Evolutionary conservation across 1,284 basidiomycete species (phyloP), one percentile per base, ranked within the genome.

Genomic region (Cryptococcus sp.): DNA sequence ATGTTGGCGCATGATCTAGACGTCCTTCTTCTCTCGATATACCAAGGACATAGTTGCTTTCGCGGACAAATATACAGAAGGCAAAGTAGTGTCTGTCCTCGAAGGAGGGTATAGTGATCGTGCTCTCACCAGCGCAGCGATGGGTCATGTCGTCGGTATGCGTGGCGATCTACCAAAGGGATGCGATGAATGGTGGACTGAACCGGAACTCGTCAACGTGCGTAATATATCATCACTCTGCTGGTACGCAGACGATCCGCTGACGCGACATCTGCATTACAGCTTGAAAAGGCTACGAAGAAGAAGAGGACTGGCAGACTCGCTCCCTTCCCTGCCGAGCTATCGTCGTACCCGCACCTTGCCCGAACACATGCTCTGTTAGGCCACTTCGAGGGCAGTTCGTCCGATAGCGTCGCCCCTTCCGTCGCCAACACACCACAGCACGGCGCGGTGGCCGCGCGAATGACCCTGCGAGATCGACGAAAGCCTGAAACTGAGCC

Each of bases 51-150:
- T 86, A 0, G 82, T 85, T 41, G 69, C 63, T 0, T 85, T 98
- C 55, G 87, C 89, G 0, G 83, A 89, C 45, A 67, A 77, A 23
- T 85, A 86, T 60, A 86, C 90, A 0, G 68, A 76, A 0, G 92
- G 93, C 0, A 84, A 87, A 50, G 70, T 96, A 1, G 81, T 98
- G 22, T 92, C 90, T 62, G 88, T 97, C 0, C 84, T 99, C 1
- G 95, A 99, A 77, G 94, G 94, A 1, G 95, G 94, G 0, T 98
- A 99, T 72, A 91, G 89, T 65, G 93, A 97, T 72, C 83, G 89
- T 3, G 91, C 92, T 0, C 79, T 98, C 51, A 86, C 82, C 15
- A 91, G 89, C 62, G 93, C 88, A 0, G 82, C 86, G 0, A 84
- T 93, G 83, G 89, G 90, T 0, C 89, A 92, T 73, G 75, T 93